Percentiles rank a stretch among this genome's conserved stretches.
These are phyloP conservation scores for Fallopia convolvulus DNA, from an alignment of 148 eudicot genomes.

Conservation along the genomic window DNA sequence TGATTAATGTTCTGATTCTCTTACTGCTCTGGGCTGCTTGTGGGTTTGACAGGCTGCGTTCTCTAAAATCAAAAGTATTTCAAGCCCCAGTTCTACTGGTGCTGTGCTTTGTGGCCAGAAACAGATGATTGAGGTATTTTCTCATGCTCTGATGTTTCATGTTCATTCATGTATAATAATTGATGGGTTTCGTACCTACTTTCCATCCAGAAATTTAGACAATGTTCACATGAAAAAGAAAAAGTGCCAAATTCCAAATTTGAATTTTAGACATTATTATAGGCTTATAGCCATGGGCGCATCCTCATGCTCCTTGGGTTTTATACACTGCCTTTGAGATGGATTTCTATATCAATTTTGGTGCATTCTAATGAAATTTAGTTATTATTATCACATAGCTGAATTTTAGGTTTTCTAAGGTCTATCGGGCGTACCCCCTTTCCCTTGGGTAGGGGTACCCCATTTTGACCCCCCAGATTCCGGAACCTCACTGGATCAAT, in stretches of 20 bases:
- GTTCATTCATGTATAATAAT: background rate
- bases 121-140: conserved; percentile 82
- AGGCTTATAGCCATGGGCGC: too few relatives aligned
- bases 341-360: too few relatives aligned
- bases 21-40: background rate
- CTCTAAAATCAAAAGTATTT: conserved; percentile 50
- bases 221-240: background rate
- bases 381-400: too few relatives aligned
- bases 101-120: conserved; percentile 86
- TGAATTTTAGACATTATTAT: too few relatives aligned
- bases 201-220: background rate
- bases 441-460: too few relatives aligned
- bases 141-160: background rate
- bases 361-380: too few relatives aligned
- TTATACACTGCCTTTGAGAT: too few relatives aligned
- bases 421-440: too few relatives aligned
- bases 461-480: too few relatives aligned
- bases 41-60: conserved; percentile 69
- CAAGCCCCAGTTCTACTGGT: conserved; percentile 59
- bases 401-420: too few relatives aligned
- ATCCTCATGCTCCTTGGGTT: too few relatives aligned
- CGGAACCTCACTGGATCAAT: too few relatives aligned
- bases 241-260: background rate
- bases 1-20: background rate
- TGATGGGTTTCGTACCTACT: background rate